These are phyloP conservation scores for Closterium sp. DNA, from an alignment of 139 green algal species.

Conservation along the genomic window DNA sequence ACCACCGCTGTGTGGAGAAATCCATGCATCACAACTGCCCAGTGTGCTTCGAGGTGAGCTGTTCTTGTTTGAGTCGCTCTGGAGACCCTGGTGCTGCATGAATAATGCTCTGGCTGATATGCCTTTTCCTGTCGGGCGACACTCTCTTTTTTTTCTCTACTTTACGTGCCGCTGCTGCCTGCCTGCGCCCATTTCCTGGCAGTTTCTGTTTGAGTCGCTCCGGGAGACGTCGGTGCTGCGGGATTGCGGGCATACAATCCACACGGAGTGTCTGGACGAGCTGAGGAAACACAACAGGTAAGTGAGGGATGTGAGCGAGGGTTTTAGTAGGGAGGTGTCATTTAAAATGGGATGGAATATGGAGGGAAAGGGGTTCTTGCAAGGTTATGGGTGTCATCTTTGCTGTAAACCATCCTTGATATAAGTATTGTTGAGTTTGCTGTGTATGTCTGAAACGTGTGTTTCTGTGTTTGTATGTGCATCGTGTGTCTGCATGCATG, in stretches of 20 bases:
- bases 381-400: too few relatives aligned
- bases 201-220: slow-evolving; percentile 91
- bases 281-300: slow-evolving; percentile 42
- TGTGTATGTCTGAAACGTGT: too few relatives aligned
- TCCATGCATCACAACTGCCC: slow-evolving; percentile 88
- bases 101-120: too few relatives aligned
- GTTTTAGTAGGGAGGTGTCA: not conserved
- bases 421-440: too few relatives aligned
- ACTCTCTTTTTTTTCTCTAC: not conserved
- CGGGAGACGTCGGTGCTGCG: slow-evolving; percentile 83
- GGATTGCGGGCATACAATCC: slow-evolving; percentile 90
- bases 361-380: too few relatives aligned
- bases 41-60: slow-evolving; percentile 52
- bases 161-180: not conserved
- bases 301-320: not conserved
- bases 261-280: slow-evolving; percentile 70
- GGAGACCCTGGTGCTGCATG: too few relatives aligned
- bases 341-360: too few relatives aligned
- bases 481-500: too few relatives aligned
- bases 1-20: slow-evolving; percentile 86
- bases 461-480: too few relatives aligned
- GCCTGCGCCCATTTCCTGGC: slow-evolving; percentile 64
- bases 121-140: too few relatives aligned
- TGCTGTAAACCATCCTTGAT: too few relatives aligned
- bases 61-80: too few relatives aligned